Evolutionary conservation across 192 early-diverging fungal species (phyloP).

Genomic region (Spizellomyces sp.): DNA sequence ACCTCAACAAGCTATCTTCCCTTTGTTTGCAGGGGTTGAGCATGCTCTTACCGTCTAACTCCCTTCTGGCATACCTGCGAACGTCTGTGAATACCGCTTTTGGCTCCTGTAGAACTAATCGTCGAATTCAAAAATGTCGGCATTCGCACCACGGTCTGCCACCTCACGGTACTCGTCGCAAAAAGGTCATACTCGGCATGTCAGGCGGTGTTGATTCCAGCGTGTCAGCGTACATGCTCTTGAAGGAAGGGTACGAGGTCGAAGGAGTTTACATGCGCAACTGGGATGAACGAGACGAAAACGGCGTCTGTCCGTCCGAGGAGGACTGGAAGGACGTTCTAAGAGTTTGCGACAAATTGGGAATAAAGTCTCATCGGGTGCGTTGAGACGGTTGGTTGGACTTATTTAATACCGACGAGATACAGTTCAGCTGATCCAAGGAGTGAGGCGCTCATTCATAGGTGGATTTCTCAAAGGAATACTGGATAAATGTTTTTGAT

Average conservation of each 20-base stretch:
- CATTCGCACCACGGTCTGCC: neutral
- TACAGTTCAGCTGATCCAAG: no score
- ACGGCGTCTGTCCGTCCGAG: conserved; percentile 72
- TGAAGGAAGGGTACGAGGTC: conserved; percentile 61
- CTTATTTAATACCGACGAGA: no score
- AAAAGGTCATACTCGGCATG: conserved; percentile 76
- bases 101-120: no score
- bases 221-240: conserved; percentile 78
- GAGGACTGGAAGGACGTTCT: conserved; percentile 81
- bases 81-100: no score
- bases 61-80: no score
- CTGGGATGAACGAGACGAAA: conserved; percentile 88
- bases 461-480: conserved; percentile 83
- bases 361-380: conserved; percentile 58
- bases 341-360: conserved; percentile 64
- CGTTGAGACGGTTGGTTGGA: neutral
- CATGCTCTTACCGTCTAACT: no score
- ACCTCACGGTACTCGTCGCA: conserved; percentile 3
- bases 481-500: conserved; percentile 92
- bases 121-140: neutral
- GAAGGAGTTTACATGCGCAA: conserved; percentile 92
- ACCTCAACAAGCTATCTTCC: no score
- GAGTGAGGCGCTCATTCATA: conserved; percentile 6
- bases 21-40: no score
- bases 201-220: conserved; percentile 96